These are phyloP conservation scores for Kondoa subrosea DNA, from an alignment of 768 basidiomycete species.

Conservation along the genomic window DNA sequence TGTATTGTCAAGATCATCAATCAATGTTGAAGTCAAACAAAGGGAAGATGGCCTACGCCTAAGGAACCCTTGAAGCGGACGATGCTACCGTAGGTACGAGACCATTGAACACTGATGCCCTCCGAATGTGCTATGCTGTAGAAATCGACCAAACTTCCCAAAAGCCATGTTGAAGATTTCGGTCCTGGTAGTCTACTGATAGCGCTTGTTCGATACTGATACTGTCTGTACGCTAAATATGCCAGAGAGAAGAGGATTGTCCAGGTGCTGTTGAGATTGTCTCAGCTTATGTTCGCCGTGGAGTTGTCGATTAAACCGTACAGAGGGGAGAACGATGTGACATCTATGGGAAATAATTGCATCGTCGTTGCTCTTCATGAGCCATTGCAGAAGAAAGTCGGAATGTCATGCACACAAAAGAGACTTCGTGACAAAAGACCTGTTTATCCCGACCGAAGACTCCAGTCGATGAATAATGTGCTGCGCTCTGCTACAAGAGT, in stretches of 20 bases:
- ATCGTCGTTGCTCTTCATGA: too few species aligned
- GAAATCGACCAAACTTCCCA: conserved; percentile 8
- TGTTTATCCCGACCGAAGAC: too few species aligned
- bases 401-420: too few species aligned
- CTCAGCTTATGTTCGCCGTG: neutral
- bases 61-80: conserved; percentile 5
- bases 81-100: neutral
- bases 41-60: neutral
- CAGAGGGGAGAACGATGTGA: too few species aligned
- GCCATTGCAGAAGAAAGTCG: too few species aligned
- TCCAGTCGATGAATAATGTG: too few species aligned
- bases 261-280: neutral
- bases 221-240: neutral
- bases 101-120: neutral
- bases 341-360: too few species aligned
- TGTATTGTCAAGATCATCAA: neutral
- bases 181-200: neutral
- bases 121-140: neutral
- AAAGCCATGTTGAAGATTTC: neutral
- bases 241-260: neutral
- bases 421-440: too few species aligned
- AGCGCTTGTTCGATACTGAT: neutral
- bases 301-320: neutral
- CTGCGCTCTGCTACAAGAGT: too few species aligned
- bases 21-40: neutral